Evolutionary conservation across 164 flowering plant genomes (phyloP).

Genomic region (Stephania cephalantha): DNA sequence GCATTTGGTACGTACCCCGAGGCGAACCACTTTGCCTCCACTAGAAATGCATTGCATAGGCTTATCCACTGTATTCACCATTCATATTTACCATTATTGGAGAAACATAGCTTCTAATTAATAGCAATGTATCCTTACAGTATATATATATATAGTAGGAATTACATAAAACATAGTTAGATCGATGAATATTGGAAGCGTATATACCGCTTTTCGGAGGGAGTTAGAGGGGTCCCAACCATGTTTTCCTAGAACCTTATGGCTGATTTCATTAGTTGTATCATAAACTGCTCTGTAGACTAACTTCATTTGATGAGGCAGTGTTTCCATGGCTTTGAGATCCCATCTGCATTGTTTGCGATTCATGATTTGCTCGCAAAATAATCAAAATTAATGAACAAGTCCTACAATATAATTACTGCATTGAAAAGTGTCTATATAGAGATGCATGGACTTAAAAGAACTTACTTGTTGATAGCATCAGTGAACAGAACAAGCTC

Average conservation of each 20-base stretch:
- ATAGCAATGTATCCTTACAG: too few species aligned
- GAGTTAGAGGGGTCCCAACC: not conserved
- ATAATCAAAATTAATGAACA: too few species aligned
- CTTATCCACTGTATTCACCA: conserved; percentile 36
- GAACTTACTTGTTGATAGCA: conserved; percentile 37
- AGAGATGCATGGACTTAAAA: not conserved
- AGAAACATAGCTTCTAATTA: too few species aligned
- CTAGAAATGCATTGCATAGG: conserved; percentile 45
- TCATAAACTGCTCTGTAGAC: not conserved
- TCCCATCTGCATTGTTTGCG: conserved; percentile 33
- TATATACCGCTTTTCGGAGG: too few species aligned
- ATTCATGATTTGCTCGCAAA: too few species aligned
- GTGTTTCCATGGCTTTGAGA: conserved; percentile 2
- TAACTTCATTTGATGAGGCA: conserved; percentile 32
- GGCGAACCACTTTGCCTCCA: conserved; percentile 50
- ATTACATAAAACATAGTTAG: too few species aligned
- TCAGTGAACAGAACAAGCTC: conserved; percentile 49
- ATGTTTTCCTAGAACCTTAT: not conserved
- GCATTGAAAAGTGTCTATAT: not conserved
- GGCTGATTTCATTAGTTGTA: not conserved
- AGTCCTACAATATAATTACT: too few species aligned
- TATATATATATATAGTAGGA: too few species aligned
- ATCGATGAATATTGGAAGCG: too few species aligned
- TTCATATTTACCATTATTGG: too few species aligned
- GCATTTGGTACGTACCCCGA: conserved; percentile 27